A percentile compares a stretch with the other conserved stretches of the same genome.
These are phyloP conservation scores for Rostrohypoxylon terebratum DNA, from an alignment of 495 filamentous ascomycete species.

Conservation along the genomic window DNA sequence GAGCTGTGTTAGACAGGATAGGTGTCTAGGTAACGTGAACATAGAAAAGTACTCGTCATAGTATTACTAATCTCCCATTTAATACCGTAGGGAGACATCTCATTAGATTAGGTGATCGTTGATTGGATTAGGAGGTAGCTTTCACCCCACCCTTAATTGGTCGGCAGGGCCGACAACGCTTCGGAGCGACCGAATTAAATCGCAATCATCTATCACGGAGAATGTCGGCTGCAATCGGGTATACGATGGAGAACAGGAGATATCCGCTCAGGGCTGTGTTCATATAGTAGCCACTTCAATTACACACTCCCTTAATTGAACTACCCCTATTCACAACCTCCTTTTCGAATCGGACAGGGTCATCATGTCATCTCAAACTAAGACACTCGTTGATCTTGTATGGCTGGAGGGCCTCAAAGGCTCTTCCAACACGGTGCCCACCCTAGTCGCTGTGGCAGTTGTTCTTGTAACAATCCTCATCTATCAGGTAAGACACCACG, in stretches of 20 bases:
- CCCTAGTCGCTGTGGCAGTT: background rate
- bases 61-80: no score
- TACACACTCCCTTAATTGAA: background rate
- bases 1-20: background rate
- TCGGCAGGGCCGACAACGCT: background rate
- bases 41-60: no score
- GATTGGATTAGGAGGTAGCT: background rate
- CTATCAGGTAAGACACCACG: background rate
- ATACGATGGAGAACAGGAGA: background rate
- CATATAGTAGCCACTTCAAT: slow-evolving; percentile 10
- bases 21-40: no score
- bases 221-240: background rate
- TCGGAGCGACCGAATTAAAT: slow-evolving; percentile 4
- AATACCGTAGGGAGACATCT: no score
- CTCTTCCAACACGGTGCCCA: background rate
- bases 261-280: background rate
- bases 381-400: background rate
- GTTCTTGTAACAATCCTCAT: background rate
- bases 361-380: slow-evolving; percentile 7
- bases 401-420: background rate
- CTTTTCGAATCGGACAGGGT: background rate
- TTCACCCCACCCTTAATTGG: background rate
- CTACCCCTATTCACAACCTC: background rate
- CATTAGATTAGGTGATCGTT: background rate
- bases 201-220: slow-evolving; percentile 1